Evolutionary conservation across 345 rosid genomes (phyloP).

Genomic region (Syzygium jambos): DNA sequence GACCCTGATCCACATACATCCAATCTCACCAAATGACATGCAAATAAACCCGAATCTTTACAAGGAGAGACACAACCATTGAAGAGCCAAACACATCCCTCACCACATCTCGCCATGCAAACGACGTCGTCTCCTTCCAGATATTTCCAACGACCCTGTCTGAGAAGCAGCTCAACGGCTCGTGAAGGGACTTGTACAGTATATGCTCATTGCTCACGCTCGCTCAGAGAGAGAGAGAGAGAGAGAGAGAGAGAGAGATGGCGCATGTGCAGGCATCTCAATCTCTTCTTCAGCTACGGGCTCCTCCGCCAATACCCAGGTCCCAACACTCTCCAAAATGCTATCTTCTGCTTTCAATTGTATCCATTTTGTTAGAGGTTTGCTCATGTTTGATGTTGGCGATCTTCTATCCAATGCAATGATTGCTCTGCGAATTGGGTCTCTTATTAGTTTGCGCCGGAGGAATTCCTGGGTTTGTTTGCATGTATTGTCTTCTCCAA

Average conservation of each 20-base stretch:
- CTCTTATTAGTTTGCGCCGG: neutral
- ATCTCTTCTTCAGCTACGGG: slow-evolving; percentile 17
- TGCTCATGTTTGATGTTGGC: neutral
- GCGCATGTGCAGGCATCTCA: slow-evolving; percentile 14
- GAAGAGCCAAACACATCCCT: neutral
- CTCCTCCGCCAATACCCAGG: slow-evolving; percentile 20
- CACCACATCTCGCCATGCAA: neutral
- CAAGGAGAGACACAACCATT: neutral
- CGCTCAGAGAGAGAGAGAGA: neutral
- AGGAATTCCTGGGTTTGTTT: neutral
- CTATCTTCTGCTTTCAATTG: neutral
- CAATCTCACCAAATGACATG: neutral
- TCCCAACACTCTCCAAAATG: neutral
- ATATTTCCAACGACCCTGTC: neutral
- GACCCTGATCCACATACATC: neutral
- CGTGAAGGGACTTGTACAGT: neutral
- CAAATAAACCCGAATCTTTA: neutral
- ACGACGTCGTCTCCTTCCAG: neutral
- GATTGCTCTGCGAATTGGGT: neutral
- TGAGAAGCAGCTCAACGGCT: neutral
- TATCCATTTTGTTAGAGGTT: neutral
- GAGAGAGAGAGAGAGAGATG: slow-evolving; percentile 6
- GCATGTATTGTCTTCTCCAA: neutral
- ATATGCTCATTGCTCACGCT: neutral
- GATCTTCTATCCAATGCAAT: neutral